Conservation (phyloP, 306 rosid genomes). For the Dalbergia cultrata region DNA sequence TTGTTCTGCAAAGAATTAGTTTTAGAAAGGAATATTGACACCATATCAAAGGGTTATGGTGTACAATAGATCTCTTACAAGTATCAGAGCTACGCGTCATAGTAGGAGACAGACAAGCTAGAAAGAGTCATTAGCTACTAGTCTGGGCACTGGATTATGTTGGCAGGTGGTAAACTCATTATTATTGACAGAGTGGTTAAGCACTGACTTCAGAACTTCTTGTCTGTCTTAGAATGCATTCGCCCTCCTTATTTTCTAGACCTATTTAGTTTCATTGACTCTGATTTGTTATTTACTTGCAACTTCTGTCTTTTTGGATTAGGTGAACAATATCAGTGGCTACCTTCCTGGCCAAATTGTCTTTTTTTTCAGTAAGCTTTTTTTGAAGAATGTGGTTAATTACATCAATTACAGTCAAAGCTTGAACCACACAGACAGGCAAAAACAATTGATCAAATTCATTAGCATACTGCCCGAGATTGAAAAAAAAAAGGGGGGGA, state of each 20-base stretch:
- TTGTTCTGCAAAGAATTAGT: neutral
- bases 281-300: constrained; percentile 16
- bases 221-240: neutral
- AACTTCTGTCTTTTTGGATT: constrained; percentile 52
- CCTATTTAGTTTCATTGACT: constrained; percentile 30
- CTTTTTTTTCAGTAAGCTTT: constrained; percentile 86
- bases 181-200: constrained; percentile 18
- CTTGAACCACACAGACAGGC: neutral
- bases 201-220: constrained; percentile 2
- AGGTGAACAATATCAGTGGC: constrained; percentile 99
- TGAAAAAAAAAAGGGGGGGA: neutral
- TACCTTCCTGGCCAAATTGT: constrained; percentile 99
- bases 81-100: neutral
- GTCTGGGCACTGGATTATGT: constrained; percentile 13
- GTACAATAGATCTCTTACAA: neutral
- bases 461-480: neutral
- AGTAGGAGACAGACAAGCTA: neutral
- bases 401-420: constrained; percentile 17
- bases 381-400: constrained; percentile 31
- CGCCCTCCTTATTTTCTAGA: constrained; percentile 7
- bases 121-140: neutral
- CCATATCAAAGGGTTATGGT: neutral
- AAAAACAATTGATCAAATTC: neutral
- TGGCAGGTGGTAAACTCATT: neutral
- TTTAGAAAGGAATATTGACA: neutral